Conservation (phyloP, 2,329 filamentous ascomycete species). For the Catunica adiposa region DNA sequence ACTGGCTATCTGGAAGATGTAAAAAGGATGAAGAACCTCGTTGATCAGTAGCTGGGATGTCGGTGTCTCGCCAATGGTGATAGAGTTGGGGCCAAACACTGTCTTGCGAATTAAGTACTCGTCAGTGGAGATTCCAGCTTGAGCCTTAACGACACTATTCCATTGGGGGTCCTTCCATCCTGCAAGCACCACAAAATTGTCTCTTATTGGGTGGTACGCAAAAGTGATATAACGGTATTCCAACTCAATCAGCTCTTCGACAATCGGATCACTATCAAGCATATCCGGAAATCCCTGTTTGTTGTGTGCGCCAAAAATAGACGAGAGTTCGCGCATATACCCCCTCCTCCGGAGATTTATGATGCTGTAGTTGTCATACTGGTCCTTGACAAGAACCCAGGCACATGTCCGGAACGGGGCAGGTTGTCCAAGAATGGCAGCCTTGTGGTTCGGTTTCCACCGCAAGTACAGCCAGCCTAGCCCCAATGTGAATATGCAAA, state of each 20-base stretch:
- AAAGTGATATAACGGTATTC: slow-evolving; percentile 93
- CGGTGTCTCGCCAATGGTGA: slow-evolving; percentile 85
- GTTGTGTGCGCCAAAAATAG: slow-evolving; percentile 52
- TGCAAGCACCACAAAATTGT: slow-evolving; percentile 72
- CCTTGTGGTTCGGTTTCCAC: slow-evolving; percentile 80
- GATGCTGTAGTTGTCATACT: slow-evolving; percentile 86
- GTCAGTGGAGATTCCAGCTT: slow-evolving; percentile 70
- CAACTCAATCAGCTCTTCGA: slow-evolving; percentile 58
- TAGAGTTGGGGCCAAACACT: slow-evolving; percentile 79
- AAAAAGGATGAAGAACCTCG: slow-evolving; percentile 62
- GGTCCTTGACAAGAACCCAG: slow-evolving; percentile 94
- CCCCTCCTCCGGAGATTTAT: slow-evolving; percentile 43
- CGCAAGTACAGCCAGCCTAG: slow-evolving; percentile 70
- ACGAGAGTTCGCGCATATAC: slow-evolving; percentile 40
- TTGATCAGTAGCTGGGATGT: slow-evolving; percentile 70
- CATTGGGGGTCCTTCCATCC: slow-evolving; percentile 91
- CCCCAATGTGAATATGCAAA: slow-evolving; percentile 60
- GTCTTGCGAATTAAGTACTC: slow-evolving; percentile 68
- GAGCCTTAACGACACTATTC: slow-evolving; percentile 59
- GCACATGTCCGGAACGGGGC: slow-evolving; percentile 56
- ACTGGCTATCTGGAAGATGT: slow-evolving; percentile 94
- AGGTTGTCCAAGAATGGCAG: slow-evolving; percentile 54
- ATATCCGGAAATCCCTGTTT: slow-evolving; percentile 40
- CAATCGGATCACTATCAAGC: slow-evolving; percentile 59
- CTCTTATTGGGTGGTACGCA: slow-evolving; percentile 73